Evolutionary conservation across 768 basidiomycete species (phyloP), one percentile per base, ranked within the genome.

Genomic region (Pleurotus tuoliensis): DNA sequence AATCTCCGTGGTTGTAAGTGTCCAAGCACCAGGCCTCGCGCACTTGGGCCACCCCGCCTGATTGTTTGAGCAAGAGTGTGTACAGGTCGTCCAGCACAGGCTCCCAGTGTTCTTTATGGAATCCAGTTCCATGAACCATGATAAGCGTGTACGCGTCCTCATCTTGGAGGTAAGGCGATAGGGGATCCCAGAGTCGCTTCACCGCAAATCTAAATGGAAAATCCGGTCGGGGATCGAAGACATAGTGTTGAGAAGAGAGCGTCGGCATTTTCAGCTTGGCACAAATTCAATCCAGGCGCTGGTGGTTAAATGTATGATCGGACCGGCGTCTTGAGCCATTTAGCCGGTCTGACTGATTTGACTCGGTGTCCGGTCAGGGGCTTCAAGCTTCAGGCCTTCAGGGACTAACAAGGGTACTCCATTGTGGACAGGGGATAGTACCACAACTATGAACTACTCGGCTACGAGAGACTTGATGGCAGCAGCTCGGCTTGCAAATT

Each of bases 41-140:
- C 24, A 82, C 71, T 63, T 72, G 76, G 11, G 69, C 59, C 5
- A 51, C 30, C 9, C 30, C 30, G 1, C 62, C 57, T 16, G 55
- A 24, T 12, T 64, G 48, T 4, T 52, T 39, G 1, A 57, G 63
- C 3, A 75, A 55, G 1, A 75, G 47, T 1, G 39, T 56, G 47
- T 71, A 76, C 15, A 84, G 63, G 5, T 80, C 76, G 6, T 79
- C 77, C 2, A 85, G 67, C 0, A 75, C 73, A 0, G 83, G 81
- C 59, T 84, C 82, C 79, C 81, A 84, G n/a, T 73, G 72, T 61
- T 84, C 83, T 59, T 84, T 84, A 62, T 79, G 79, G 62, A 79
- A 81, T 0, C 82, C 76, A 1, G 79, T 81, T 5, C 76, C 82
- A 60, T 84, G 83, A 1, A 79, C 64, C 50, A 82, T 74, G 30